Base-by-base conservation (phyloP, 1,284 basidiomycete genomes). In the Cryptococcus deneoformans region DNA sequence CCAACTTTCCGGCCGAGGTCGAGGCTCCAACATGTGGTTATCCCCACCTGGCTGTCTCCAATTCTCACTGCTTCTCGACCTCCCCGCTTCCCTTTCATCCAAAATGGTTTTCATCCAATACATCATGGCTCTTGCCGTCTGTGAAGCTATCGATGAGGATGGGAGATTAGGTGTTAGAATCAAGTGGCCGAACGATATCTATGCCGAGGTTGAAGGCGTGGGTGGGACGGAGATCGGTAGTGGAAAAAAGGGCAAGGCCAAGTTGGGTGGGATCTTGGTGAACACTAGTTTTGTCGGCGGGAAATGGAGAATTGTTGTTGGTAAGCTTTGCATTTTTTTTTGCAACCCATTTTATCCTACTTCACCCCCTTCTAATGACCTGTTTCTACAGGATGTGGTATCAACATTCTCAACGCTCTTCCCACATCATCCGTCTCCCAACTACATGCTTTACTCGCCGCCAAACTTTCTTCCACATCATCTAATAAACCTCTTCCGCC, bases 171-270 rank as follows among this genome's bases (percentile, higher is more conserved):
- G 80, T 5, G 83, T 95, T 5, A 83, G 86, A 49, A 81, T 99
- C 54, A 99, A 99, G 77, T 99, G 96, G 96, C 95, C 95, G 10
- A 99, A 99, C 70, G 95, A 99, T 71, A 80, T 99, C 6, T 99
- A 98, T 70, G 88, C 86, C 2, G 82, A 79, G 39, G 68, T 69
- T 8, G 79, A 80, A 7, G 80, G 79, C 6, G 80, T 78, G 6
- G 71, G 74, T 2, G 71, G 72, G 20, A 68, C 69, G 0, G 59
- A 65, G 44, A 62, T 67, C 6, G 72, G 71, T 24, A 52, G 60
- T 9, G 74, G 74, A 48, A 73, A 81, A 62, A 82, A 80, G 65
- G 87, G 75, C 5, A 64, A 61, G 52, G 77, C 73, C 71, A 97
- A 97, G 77, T 79, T 96, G 38, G 92, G 90, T 0, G 95, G 96